Conservation (phyloP, 305 asterid species). For the Ilex paraguariensis region DNA sequence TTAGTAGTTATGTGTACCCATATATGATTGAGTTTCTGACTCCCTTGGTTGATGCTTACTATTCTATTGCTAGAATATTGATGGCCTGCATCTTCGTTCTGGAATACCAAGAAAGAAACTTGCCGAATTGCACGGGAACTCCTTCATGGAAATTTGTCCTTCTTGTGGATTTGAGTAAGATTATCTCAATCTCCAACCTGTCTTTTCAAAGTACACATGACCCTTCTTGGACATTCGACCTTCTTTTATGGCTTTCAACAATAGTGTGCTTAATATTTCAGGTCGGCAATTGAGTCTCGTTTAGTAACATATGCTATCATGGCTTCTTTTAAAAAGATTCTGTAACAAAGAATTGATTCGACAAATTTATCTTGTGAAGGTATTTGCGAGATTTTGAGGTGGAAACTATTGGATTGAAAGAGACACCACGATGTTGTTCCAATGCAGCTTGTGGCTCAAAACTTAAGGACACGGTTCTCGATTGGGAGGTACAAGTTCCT, state of each 20-base stretch:
- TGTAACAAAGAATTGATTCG: constrained; percentile 1
- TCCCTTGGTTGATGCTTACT: neutral
- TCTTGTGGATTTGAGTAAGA: constrained; percentile 91
- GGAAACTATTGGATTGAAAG: constrained; percentile 5
- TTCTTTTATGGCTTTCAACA: neutral
- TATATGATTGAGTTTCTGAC: neutral
- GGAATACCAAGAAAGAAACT: constrained; percentile 89
- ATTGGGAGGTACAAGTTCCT: constrained; percentile 3
- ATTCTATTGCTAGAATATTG: constrained; percentile 57
- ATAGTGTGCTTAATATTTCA: constrained; percentile 1
- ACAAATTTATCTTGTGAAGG: constrained; percentile 37
- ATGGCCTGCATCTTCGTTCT: constrained; percentile 92
- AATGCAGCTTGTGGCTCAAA: neutral
- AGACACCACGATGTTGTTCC: constrained; percentile 4
- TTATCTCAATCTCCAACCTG: constrained; percentile 7
- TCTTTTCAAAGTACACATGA: neutral
- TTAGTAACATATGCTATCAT: neutral
- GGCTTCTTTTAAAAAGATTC: neutral
- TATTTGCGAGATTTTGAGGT: constrained; percentile 7
- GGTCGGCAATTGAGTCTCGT: neutral
- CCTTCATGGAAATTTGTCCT: constrained; percentile 81
- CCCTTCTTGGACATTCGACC: constrained; percentile 2
- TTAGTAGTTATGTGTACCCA: neutral
- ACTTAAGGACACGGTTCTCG: constrained; percentile 6
- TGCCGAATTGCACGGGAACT: constrained; percentile 85